Base-by-base conservation (phyloP, 2,329 filamentous ascomycete genomes). In the Iodosphaeria phyllophila region DNA sequence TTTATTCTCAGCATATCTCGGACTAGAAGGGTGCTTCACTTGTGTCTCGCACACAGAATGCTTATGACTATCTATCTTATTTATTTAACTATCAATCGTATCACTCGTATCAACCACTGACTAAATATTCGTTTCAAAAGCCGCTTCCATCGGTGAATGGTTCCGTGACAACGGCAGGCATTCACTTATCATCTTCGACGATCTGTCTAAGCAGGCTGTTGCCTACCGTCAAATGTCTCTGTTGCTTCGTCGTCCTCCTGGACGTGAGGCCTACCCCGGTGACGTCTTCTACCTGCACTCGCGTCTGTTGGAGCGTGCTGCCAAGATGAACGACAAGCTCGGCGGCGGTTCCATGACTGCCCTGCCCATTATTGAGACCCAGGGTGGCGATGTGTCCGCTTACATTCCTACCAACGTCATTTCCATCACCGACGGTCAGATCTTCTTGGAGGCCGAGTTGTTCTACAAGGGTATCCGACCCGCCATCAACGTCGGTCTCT, bases 391-490 rank as follows among this genome's bases (percentile, higher is more conserved):
- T 62, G 89, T 98, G 51, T 95, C 89, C 45, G 89, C 89, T 45
- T 98, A 95, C 63, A 95, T 98, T 72, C 89, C 89, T 48, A 98
- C 89, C 64, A 98, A 95, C 70, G 89, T 95, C 64, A 98, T 98
- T 73, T 95, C 86, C 56, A 98, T 98, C 53, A 98, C 89, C 46
- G 89, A 95, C 50, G 89, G 89, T 37, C 89, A 98, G 67, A 95
- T 98, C 60, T 98, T 98, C 80, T 71, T 98, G 67, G 89, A 98
- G 64, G 61, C 86, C 42, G 89, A 98, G 61, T 71, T 95, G 39
- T 98, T 95, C 78, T 95, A 93, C 82, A 98, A 98, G 80, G 89
- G 89, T 91, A 64, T 98, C 60, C 86, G 89, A 52, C 89, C 89
- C 47, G 89, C 89, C 64, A 98, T 98, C 60, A 98, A 98, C 74